Conservation (phyloP, 2,329 filamentous ascomycete genomes). For the Aspergillus neoniger region DNA sequence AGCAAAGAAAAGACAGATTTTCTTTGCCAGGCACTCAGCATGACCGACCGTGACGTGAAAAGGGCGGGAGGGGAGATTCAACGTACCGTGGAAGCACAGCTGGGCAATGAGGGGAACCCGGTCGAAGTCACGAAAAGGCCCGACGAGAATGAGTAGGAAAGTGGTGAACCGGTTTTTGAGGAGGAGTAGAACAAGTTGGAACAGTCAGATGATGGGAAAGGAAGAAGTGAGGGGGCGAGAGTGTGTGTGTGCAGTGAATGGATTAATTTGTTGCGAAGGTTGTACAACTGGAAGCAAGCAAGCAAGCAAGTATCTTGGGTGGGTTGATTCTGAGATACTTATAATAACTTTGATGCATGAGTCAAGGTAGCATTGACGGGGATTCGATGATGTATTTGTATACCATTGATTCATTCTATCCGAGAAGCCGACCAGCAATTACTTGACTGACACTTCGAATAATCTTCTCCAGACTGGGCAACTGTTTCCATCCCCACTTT, state of each 20-base stretch:
- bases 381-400: constrained; percentile 3
- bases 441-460: background rate
- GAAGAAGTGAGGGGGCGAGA: no score
- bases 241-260: no score
- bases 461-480: no score
- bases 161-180: background rate
- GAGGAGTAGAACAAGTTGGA: no score
- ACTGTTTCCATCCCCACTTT: no score
- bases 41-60: background rate
- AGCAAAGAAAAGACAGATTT: background rate
- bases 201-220: no score
- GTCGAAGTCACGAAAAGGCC: background rate
- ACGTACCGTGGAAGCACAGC: constrained; percentile 6
- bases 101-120: constrained; percentile 3
- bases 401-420: no score
- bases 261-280: no score
- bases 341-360: background rate
- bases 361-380: background rate
- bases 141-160: constrained; percentile 19
- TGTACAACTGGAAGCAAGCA: constrained; percentile 2
- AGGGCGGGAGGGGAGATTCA: background rate
- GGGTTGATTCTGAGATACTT: background rate
- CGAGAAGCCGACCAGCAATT: background rate
- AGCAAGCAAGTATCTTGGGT: background rate
- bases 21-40: constrained; percentile 5